Evolutionary conservation across 331 rosid species (phyloP), one percentile per base, ranked within the genome.

Genomic region (Malus hybrid): DNA sequence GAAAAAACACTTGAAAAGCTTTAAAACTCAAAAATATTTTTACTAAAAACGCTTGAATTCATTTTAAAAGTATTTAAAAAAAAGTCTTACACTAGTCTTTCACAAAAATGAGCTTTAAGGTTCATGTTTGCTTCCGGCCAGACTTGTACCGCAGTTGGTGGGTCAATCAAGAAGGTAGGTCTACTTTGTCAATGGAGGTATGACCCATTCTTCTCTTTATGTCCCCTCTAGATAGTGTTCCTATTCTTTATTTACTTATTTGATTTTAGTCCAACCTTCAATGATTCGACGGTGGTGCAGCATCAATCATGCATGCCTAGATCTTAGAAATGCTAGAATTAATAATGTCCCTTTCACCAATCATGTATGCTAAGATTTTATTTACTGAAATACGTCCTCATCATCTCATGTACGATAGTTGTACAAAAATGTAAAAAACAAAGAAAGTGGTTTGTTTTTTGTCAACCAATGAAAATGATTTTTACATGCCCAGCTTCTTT

Each of bases 1-100:
- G 0, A 50, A 42, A 50, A 15, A 2, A 0, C 4, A 50, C 1
- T 15, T 15, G 0, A 15, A 50, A 0, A 0, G 0, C 4, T 42
- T 42, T 42, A 0, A 50, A 15, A 50, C 0, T 0, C 0, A 50
- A 50, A 50, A 50, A 50, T 50, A 15, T 0, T 6, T 50, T 15
- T 0, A 5, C 0, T 6, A 15, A 52, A 50, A 50, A 2, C 9
- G 0, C 0, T 6, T 50, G 6, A 2, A 15, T 0, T 50, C 0
- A 50, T 50, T 6, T 50, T 15, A 6, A 50, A 15, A 15, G 0
- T 50, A 15, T 0, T 46, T 13, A 34, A 34, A 13, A 13, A 0
- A 0, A 0, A 4, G 4, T 0, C n/a, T 0, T 50, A 6, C n/a
- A 5, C 8, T 15, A 50, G 0, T 6, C 20, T 2, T 1, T 52